phyloP scores from a whole-genome alignment of 2,329 filamentous ascomycete species.

The Rhinocladiella similis region DNA sequence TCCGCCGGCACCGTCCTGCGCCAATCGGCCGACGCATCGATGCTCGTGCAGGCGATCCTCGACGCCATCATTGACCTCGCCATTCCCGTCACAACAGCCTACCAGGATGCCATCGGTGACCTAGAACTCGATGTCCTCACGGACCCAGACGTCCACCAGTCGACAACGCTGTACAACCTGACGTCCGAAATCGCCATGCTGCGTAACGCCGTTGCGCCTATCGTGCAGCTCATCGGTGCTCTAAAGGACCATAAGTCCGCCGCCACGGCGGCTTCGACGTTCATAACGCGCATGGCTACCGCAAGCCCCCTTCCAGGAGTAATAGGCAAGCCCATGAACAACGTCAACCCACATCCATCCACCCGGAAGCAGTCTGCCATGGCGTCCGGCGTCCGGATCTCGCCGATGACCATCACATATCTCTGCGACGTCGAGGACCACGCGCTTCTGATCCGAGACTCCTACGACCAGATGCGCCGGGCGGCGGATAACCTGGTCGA shows the following conservation, averaged over 20 bases:
- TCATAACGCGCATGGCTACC: conserved; percentile 39
- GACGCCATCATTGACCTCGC: conserved; percentile 92
- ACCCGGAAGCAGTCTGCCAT: conserved; percentile 9
- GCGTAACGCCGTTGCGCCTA: conserved; percentile 79
- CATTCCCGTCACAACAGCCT: conserved; percentile 79
- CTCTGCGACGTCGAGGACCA: conserved; percentile 90
- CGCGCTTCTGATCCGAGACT: conserved; percentile 78
- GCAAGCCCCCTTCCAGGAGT: conserved; percentile 23
- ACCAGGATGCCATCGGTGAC: conserved; percentile 85
- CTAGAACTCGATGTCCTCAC: conserved; percentile 88
- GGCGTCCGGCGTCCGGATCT: conserved; percentile 69
- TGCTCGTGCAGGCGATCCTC: conserved; percentile 86
- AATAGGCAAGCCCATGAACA: conserved; percentile 3
- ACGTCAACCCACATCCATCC: neutral
- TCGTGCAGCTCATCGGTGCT: conserved; percentile 80
- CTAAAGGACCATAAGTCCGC: conserved; percentile 78
- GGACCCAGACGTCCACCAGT: conserved; percentile 76
- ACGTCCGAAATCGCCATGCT: conserved; percentile 83
- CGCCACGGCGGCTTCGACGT: conserved; percentile 26
- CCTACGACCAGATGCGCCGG: conserved; percentile 78
- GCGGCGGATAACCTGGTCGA: conserved; percentile 78
- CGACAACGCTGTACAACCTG: conserved; percentile 74
- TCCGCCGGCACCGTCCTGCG: conserved; percentile 81
- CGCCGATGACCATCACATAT: conserved; percentile 80
- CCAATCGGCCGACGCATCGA: conserved; percentile 82